Base-by-base conservation (phyloP, 75 land plant genomes). In the Ceratopteris richardii region DNA sequence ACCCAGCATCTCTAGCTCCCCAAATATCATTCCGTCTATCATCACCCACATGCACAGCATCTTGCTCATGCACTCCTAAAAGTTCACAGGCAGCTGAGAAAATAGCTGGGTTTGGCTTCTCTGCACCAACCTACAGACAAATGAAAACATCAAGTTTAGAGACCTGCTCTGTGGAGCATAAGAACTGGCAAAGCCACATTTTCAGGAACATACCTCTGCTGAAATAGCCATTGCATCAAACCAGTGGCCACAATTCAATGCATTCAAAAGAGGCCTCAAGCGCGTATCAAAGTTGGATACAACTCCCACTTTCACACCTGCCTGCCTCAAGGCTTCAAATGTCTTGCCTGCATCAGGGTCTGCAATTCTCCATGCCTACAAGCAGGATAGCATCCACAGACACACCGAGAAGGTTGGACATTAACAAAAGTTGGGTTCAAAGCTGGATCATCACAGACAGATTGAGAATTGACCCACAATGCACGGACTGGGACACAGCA, bases 1-100 rank as follows among this genome's bases (percentile, higher is more conserved):
- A 89, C 29, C 95, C 95, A 12, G 95, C 95, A 78, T 89, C 95
- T 62, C 90, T 72, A 7, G 95, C 90, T 54, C 95, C 95, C 95
- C 90, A 86, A 50, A 86, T 56, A 39, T 86, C 90, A 65, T 89
- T 86, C 46, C 95, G 72, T 13, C 90, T 70, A 39, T 86, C 95
- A 80, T 89, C 95, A 22, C 90, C 95, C 9, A 89, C 90, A 75
- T 89, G 95, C 0, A 89, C 83, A 57, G 77, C 83, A 60, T 86
- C 95, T 54, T 89, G 86, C 33, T 90, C 81, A n/a, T 86, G 70
- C 24, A 89, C 86, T 21, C 90, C 95, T 23, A 89, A 39, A 0
- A 71, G 66, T 28, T 89, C 95, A 69, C 95, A 89, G 21, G 95
- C 95, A 53, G 77, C 77, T 24, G 80, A 62, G 51, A 89, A 89